Percentiles rank a stretch among this genome's conserved stretches.
Evolutionary conservation across 345 rosid species (phyloP).

Genomic region (Chamaenerion angustifolium): DNA sequence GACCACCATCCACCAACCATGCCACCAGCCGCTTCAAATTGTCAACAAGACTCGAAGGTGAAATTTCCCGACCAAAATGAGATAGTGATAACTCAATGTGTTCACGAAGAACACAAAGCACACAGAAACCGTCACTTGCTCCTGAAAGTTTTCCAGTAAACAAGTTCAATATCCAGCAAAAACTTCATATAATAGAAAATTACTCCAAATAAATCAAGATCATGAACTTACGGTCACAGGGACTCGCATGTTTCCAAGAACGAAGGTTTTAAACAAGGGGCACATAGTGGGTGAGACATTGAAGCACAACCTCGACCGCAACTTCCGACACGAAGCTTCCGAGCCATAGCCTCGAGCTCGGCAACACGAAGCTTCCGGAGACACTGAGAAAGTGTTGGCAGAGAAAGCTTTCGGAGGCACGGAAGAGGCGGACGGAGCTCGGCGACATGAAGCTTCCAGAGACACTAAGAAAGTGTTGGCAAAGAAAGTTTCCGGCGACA

Average conservation of each 20-base stretch:
- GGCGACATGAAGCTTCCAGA: too few relatives aligned
- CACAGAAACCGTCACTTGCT: conserved; percentile 39
- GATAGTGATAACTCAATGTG: conserved; percentile 43
- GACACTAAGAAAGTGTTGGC: too few relatives aligned
- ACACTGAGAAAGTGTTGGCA: too few relatives aligned
- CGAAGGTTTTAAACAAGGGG: conserved; percentile 46
- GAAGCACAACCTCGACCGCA: too few relatives aligned
- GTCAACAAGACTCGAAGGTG: conserved; percentile 34
- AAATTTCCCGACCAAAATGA: conserved; percentile 26
- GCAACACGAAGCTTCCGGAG: too few relatives aligned
- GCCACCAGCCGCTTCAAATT: conserved; percentile 54
- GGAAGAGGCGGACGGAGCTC: too few relatives aligned
- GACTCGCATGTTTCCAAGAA: conserved; percentile 20
- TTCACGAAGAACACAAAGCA: conserved; percentile 26
- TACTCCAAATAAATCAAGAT: neutral
- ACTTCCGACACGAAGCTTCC: too few relatives aligned
- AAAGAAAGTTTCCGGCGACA: too few relatives aligned
- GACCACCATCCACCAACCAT: too few relatives aligned
- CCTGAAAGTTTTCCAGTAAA: conserved; percentile 26
- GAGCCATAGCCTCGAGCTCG: too few relatives aligned
- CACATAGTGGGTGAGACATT: conserved; percentile 83
- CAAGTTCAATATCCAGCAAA: neutral
- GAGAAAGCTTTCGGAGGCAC: too few relatives aligned
- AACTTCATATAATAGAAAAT: neutral
- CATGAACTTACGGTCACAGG: conserved; percentile 29